Base-by-base conservation (phyloP, 805 yeast species). In the Jamesozyma piceae region DNA sequence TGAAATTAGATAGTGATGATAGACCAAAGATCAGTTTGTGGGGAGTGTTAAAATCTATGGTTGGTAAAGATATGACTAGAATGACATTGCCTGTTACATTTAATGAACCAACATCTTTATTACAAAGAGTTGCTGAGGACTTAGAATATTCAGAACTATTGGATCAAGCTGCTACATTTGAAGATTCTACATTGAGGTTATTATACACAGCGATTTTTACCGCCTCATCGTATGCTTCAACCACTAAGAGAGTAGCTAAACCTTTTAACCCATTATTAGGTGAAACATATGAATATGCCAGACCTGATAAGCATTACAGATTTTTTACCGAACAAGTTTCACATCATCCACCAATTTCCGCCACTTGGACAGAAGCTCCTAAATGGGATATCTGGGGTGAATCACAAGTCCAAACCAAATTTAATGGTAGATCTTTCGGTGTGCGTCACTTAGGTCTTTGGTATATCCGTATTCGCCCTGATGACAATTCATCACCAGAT, bases 81-180 rank as follows among this genome's bases (percentile, higher is more conserved):
- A 89, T 90, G 87, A 77, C 98, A 0, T 73, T 90, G 27, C 98
- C 98, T 1, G 98, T 90, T n/a, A 78, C 95, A 0, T 90, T 90
- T 67, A 90, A 90, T 58, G 98, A 90, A 62, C 92, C 95, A 52
- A 88, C 97, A 0, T 85, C 95, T 2, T 70, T 90, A 54, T 68
- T 90, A 44, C 97, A 92, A 66, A 78, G 98, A 60, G 83, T 88
- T 30, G 87, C 95, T 0, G 98, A 90, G 64, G 97, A 92, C 63
- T 75, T 90, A 66, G 98, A 90, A 63, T 92, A 89, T 54, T 75
- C 83, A 3, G 77, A 75, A 44, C 67, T 90, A 39, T 71, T 90
- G 32, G 88, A 86, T 50, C 73, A 74, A 44, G 95, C 95, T 2
- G 84, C 89, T 1, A 54, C 74, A 0, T 69, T 71, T 46, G 82